phyloP scores from a whole-genome alignment of 495 filamentous ascomycete genomes.

The Alectoria sarmentosa region DNA sequence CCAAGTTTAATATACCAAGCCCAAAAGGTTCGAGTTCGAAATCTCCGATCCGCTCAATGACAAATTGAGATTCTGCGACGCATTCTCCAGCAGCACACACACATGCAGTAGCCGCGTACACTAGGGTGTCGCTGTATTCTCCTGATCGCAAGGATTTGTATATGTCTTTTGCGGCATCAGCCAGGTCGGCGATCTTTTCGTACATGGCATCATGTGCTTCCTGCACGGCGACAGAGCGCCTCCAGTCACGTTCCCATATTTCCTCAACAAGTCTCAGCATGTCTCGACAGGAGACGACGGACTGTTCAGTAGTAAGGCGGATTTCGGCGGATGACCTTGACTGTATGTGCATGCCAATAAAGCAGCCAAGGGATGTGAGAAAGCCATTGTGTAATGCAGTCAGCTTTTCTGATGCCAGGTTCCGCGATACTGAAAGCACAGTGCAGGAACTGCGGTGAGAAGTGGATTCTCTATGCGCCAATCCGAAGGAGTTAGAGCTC shows the following conservation, averaged over 20 bases:
- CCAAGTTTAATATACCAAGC: conserved; percentile 33
- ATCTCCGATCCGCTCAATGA: conserved; percentile 88
- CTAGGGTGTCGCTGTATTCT: conserved; percentile 61
- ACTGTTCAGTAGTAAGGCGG: conserved; percentile 65
- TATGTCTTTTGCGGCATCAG: conserved; percentile 70
- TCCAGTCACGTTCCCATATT: conserved; percentile 68
- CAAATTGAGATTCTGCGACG: conserved; percentile 71
- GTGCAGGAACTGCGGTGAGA: conserved; percentile 52
- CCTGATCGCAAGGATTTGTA: conserved; percentile 54
- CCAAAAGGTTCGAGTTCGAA: conserved; percentile 72
- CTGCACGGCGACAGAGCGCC: conserved; percentile 55
- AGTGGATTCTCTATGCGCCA: conserved; percentile 44
- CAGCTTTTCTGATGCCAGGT: conserved; percentile 60
- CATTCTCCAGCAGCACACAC: conserved; percentile 88
- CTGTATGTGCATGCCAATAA: conserved; percentile 87
- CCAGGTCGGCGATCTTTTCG: conserved; percentile 67
- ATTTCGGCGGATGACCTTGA: conserved; percentile 82
- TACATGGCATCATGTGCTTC: conserved; percentile 73
- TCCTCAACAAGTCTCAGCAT: conserved; percentile 76
- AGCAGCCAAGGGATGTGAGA: conserved; percentile 79
- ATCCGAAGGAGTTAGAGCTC: conserved; percentile 20
- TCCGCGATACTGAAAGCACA: conserved; percentile 38
- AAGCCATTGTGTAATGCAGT: conserved; percentile 75
- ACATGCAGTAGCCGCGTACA: conserved; percentile 79
- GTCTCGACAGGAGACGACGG: conserved; percentile 69